These are phyloP conservation scores for Orychophragmus violaceus DNA, from an alignment of 345 rosid species.

Conservation along the genomic window DNA sequence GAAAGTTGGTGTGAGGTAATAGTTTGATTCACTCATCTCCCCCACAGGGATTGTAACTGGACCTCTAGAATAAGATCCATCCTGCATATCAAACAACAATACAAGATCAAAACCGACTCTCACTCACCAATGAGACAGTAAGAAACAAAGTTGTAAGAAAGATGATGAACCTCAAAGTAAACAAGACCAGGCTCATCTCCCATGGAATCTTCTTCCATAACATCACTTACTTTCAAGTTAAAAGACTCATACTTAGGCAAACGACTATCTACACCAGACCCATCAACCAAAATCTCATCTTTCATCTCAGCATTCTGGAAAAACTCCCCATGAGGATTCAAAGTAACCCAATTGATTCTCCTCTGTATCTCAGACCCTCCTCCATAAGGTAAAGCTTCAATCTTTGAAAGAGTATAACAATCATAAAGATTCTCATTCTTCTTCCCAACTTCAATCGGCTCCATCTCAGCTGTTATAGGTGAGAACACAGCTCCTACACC, in stretches of 20 bases:
- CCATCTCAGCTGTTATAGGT: constrained; percentile 82
- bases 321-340: constrained; percentile 77
- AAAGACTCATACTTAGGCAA: constrained; percentile 65
- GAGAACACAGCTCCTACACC: constrained; percentile 93
- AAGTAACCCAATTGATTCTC: constrained; percentile 79
- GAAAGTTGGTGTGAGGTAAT: constrained; percentile 66
- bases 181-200: constrained; percentile 70
- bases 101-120: background rate
- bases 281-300: constrained; percentile 17
- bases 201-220: constrained; percentile 89
- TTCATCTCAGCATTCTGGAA: constrained; percentile 25
- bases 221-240: constrained; percentile 57
- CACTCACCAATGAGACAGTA: background rate
- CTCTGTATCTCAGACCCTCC: constrained; percentile 55
- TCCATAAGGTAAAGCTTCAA: constrained; percentile 41
- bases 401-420: constrained; percentile 59
- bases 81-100: constrained; percentile 38
- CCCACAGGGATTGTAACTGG: constrained; percentile 69
- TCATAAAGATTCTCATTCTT: constrained; percentile 66
- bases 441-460: constrained; percentile 72
- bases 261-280: constrained; percentile 14
- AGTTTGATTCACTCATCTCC: constrained; percentile 50
- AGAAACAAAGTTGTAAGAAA: background rate
- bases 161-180: constrained; percentile 52
- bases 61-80: constrained; percentile 92